These are phyloP conservation scores for Globisporangium paddicum DNA, from an alignment of 352 stramenopile species.

Conservation along the genomic window DNA sequence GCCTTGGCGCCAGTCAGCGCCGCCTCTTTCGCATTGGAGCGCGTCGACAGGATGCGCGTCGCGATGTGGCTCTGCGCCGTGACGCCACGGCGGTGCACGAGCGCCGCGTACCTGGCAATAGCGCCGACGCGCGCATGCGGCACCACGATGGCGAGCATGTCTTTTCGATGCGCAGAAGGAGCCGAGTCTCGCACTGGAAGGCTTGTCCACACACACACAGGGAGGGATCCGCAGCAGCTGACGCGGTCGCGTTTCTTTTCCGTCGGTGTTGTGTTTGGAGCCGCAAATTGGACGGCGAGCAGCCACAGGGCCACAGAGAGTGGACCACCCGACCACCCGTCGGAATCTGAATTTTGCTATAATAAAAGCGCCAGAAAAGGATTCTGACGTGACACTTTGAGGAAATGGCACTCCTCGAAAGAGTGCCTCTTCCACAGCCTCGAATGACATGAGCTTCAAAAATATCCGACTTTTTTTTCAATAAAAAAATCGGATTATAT, in stretches of 20 bases:
- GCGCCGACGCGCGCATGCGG: constrained; percentile 5
- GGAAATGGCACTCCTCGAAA: neutral
- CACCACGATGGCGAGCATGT: constrained; percentile 17
- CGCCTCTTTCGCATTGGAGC: constrained; percentile 37
- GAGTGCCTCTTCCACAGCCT: neutral
- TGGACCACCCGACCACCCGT: constrained; percentile 1
- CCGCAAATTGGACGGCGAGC: neutral
- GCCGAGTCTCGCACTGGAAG: neutral
- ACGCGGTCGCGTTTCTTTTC: constrained; percentile 14
- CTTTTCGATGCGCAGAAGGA: neutral
- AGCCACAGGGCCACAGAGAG: too few relatives aligned
- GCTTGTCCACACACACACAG: neutral
- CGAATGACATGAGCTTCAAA: neutral
- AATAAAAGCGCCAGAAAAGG: neutral
- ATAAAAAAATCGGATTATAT: too few relatives aligned
- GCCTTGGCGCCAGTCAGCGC: constrained; percentile 28
- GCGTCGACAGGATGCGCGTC: constrained; percentile 55
- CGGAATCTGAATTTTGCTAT: neutral
- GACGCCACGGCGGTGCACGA: neutral
- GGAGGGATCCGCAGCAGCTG: neutral
- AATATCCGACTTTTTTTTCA: neutral
- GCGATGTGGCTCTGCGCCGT: constrained; percentile 13
- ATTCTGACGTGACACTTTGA: neutral
- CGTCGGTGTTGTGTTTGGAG: constrained; percentile 1
- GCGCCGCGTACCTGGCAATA: constrained; percentile 7